Evolutionary conservation across 2,329 filamentous ascomycete genomes (phyloP).

Genomic region (Rhynchosporium agropyri): DNA sequence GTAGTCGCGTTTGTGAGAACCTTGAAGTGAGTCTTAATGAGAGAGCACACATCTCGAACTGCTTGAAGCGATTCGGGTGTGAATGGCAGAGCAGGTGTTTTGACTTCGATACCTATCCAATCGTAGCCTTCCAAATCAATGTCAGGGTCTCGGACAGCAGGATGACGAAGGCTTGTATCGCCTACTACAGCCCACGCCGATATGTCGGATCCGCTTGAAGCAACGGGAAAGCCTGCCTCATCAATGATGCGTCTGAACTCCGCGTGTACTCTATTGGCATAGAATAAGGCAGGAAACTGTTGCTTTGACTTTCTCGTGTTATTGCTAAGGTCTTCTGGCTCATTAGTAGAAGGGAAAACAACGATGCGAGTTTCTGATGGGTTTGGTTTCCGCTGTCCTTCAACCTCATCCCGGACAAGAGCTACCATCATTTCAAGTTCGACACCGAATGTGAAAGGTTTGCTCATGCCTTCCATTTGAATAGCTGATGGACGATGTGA

Average conservation of each 20-base stretch:
- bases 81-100: constrained; percentile 12
- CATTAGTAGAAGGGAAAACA: not conserved
- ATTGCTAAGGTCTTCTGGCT: not conserved
- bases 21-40: constrained; percentile 22
- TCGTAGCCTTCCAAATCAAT: constrained; percentile 5
- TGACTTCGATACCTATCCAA: constrained; percentile 10
- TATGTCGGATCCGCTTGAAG: not conserved
- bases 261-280: not conserved
- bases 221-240: not conserved
- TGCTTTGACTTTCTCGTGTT: not conserved
- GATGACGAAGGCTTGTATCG: not conserved
- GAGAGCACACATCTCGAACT: no score
- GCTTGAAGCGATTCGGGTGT: not conserved
- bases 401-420: not conserved
- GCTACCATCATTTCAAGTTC: constrained; percentile 9
- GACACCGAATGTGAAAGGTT: constrained; percentile 12
- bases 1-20: constrained; percentile 33
- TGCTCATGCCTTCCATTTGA: not conserved
- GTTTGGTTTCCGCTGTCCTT: not conserved
- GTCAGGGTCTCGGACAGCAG: not conserved
- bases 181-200: not conserved
- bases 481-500: not conserved
- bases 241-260: constrained; percentile 3
- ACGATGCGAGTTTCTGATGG: constrained; percentile 1
- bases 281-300: not conserved